These are phyloP conservation scores for Colletotrichum sp. DNA, from an alignment of 2,329 filamentous ascomycete genomes.

Conservation along the genomic window DNA sequence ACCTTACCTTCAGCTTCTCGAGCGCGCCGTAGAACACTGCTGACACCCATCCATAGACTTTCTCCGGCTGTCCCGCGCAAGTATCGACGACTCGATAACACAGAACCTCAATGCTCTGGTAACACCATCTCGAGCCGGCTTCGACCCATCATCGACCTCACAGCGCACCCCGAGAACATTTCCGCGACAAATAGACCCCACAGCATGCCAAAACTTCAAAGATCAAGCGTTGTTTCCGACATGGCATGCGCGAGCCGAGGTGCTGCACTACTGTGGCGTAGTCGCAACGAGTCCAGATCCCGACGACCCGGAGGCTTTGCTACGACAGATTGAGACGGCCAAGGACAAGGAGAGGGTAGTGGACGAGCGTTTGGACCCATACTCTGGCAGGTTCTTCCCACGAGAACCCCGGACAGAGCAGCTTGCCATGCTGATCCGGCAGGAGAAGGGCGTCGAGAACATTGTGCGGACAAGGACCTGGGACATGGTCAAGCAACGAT, in stretches of 20 bases:
- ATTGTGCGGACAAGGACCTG: slow-evolving; percentile 86
- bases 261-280: slow-evolving; percentile 86
- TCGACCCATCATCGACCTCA: slow-evolving; percentile 81
- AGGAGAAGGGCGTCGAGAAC: slow-evolving; percentile 77
- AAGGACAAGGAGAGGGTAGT: slow-evolving; percentile 76
- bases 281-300: slow-evolving; percentile 90
- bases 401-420: slow-evolving; percentile 81
- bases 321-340: slow-evolving; percentile 73
- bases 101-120: slow-evolving; percentile 91
- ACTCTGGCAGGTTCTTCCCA: slow-evolving; percentile 83
- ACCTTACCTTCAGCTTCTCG: slow-evolving; percentile 20
- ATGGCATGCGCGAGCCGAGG: slow-evolving; percentile 83
- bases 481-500: slow-evolving; percentile 78
- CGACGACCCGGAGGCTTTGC: slow-evolving; percentile 77
- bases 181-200: slow-evolving; percentile 60
- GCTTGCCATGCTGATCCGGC: slow-evolving; percentile 74
- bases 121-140: slow-evolving; percentile 73
- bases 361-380: slow-evolving; percentile 90
- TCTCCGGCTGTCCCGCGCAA: slow-evolving; percentile 80
- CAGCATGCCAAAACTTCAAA: slow-evolving; percentile 75
- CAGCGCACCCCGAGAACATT: slow-evolving; percentile 59
- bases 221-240: slow-evolving; percentile 82
- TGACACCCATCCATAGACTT: slow-evolving; percentile 70
- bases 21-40: not conserved
- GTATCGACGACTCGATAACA: slow-evolving; percentile 91